These are phyloP conservation scores for Arachis stenosperma DNA, from an alignment of 306 rosid genomes.

Conservation along the genomic window DNA sequence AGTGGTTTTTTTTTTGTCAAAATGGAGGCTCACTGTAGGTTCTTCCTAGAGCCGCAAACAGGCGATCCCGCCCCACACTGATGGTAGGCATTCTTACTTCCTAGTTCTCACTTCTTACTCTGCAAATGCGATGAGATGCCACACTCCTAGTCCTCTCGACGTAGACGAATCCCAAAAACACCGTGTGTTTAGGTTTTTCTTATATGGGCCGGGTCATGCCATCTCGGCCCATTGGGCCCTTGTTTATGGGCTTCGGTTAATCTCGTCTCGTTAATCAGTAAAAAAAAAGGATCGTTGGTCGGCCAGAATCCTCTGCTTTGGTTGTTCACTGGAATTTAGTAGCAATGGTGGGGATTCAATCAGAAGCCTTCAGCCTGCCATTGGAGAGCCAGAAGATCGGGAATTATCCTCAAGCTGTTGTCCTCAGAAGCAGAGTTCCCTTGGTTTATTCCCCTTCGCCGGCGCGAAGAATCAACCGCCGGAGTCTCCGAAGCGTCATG, in stretches of 20 bases:
- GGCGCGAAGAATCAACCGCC: too few relatives aligned
- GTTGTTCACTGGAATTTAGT: too few relatives aligned
- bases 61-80: slow-evolving; percentile 88
- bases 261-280: too few relatives aligned
- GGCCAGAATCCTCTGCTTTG: too few relatives aligned
- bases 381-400: too few relatives aligned
- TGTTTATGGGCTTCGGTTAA: background rate
- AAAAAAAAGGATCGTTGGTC: too few relatives aligned
- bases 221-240: background rate
- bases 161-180: slow-evolving; percentile 6
- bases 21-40: slow-evolving; percentile 70
- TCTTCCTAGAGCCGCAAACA: slow-evolving; percentile 69
- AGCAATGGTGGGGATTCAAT: too few relatives aligned
- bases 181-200: slow-evolving; percentile 18
- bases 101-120: background rate
- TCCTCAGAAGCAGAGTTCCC: too few relatives aligned
- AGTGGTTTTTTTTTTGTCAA: background rate
- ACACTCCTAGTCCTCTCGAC: background rate
- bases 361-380: too few relatives aligned
- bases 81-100: slow-evolving; percentile 68
- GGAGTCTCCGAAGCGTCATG: too few relatives aligned
- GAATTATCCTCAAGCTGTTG: too few relatives aligned
- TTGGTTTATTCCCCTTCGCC: too few relatives aligned
- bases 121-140: slow-evolving; percentile 16
- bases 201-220: slow-evolving; percentile 31